A percentile compares a stretch with the other conserved stretches of the same genome.
Evolutionary conservation across 2,329 filamentous ascomycete species (phyloP).

Genomic region (Gremmenia infestans): DNA sequence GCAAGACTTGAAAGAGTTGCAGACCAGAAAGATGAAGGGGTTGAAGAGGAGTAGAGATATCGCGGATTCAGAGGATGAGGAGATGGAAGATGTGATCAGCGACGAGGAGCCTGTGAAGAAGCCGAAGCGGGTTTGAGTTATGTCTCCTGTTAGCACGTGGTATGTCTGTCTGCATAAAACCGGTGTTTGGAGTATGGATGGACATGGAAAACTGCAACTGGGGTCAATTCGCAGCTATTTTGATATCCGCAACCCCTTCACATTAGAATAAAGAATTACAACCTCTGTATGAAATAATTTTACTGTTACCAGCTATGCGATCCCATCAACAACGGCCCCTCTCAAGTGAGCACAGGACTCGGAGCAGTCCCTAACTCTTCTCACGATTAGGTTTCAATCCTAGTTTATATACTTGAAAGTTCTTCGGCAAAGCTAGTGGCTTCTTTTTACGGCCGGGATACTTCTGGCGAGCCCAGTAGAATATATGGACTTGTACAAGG

Average conservation of each 20-base stretch:
- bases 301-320: too few species aligned
- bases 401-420: too few species aligned
- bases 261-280: background rate
- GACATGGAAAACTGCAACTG: constrained; percentile 3
- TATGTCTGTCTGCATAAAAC: constrained; percentile 14
- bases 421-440: too few species aligned
- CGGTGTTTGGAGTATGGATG: constrained; percentile 22
- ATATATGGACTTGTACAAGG: too few species aligned
- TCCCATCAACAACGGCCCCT: too few species aligned
- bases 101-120: constrained; percentile 29
- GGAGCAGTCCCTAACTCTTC: too few species aligned
- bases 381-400: too few species aligned
- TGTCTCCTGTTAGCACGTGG: background rate
- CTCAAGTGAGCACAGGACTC: too few species aligned
- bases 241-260: background rate
- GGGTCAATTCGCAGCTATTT: background rate
- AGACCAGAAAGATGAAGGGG: constrained; percentile 99
- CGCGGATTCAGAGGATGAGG: constrained; percentile 49
- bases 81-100: constrained; percentile 42
- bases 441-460: too few species aligned
- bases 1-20: constrained; percentile 80
- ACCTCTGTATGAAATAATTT: background rate
- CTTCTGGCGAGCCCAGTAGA: too few species aligned
- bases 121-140: constrained; percentile 22
- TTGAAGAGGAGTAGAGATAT: constrained; percentile 75